Conservation (phyloP, 176 grass and related monocot genomes). For the Aegilops tauschii region DNA sequence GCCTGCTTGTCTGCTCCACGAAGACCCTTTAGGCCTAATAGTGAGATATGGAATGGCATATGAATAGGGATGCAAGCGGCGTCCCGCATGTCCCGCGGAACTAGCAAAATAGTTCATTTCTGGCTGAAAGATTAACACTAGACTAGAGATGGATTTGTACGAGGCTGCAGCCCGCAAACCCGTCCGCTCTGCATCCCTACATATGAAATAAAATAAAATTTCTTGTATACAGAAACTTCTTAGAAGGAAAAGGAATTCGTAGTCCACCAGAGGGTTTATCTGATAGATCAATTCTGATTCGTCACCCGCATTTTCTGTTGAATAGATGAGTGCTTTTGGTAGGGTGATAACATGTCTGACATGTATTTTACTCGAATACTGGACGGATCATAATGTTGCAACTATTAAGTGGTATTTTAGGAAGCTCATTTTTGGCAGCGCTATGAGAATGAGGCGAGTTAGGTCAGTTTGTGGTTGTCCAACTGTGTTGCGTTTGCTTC, state of each 20-base stretch:
- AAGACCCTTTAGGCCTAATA: conserved; percentile 73
- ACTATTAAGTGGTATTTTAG: neutral
- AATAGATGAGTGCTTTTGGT: neutral
- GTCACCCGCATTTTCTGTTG: conserved; percentile 37
- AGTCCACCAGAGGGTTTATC: conserved; percentile 71
- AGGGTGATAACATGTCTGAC: neutral
- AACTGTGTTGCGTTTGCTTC: neutral
- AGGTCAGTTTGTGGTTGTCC: neutral
- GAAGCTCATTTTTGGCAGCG: neutral
- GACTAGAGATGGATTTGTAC: no score
- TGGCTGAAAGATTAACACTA: no score
- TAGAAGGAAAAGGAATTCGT: neutral
- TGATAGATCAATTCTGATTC: conserved; percentile 75
- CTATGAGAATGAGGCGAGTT: neutral
- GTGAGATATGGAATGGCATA: conserved; percentile 64
- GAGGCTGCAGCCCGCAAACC: no score
- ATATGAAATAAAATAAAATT: conserved; percentile 18
- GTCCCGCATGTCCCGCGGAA: no score
- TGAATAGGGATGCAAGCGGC: neutral
- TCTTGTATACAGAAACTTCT: neutral
- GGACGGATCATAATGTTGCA: neutral
- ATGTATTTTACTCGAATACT: neutral
- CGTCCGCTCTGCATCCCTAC: no score
- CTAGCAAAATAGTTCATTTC: no score
- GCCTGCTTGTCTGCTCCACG: conserved; percentile 65